Evolutionary conservation across 225 moss, liverwort and hornwort species (phyloP).

Genomic region (Rhytidiadelphus loreus): DNA sequence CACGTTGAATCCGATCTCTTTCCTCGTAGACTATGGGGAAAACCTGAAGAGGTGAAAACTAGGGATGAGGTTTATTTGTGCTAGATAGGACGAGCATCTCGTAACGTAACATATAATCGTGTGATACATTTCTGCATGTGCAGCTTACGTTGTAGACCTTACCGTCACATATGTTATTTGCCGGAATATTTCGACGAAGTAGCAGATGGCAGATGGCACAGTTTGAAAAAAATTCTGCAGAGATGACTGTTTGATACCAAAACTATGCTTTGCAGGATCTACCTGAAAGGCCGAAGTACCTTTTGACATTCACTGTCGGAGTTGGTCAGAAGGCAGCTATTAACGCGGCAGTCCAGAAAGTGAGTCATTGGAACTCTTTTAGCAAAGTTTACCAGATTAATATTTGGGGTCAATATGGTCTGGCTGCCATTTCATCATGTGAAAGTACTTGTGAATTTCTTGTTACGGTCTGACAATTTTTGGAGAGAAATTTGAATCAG

Average conservation of each 20-base stretch:
- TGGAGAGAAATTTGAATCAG: background rate
- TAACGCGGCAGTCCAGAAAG: slow-evolving; percentile 30
- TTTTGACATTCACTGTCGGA: slow-evolving; percentile 43
- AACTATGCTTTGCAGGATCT: slow-evolving; percentile 28
- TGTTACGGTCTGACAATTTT: background rate
- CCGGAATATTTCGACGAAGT: background rate
- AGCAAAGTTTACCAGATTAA: background rate
- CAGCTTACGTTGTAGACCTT: background rate
- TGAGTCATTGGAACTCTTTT: slow-evolving; percentile 4
- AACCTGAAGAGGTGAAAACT: slow-evolving; percentile 42
- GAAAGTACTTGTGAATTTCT: background rate
- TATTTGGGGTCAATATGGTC: background rate
- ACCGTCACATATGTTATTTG: background rate
- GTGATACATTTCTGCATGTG: background rate
- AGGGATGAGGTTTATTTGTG: background rate
- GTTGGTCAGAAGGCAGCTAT: slow-evolving; percentile 40
- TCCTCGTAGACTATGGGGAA: slow-evolving; percentile 53
- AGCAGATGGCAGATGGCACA: background rate
- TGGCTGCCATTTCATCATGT: background rate
- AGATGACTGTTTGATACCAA: background rate
- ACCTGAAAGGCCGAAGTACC: slow-evolving; percentile 26
- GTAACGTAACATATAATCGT: background rate
- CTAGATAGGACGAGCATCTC: background rate
- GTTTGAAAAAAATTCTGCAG: background rate
- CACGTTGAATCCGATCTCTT: slow-evolving; percentile 32